phyloP scores from a whole-genome alignment of 352 stramenopile genomes.

The Phytophthora foliorum region DNA sequence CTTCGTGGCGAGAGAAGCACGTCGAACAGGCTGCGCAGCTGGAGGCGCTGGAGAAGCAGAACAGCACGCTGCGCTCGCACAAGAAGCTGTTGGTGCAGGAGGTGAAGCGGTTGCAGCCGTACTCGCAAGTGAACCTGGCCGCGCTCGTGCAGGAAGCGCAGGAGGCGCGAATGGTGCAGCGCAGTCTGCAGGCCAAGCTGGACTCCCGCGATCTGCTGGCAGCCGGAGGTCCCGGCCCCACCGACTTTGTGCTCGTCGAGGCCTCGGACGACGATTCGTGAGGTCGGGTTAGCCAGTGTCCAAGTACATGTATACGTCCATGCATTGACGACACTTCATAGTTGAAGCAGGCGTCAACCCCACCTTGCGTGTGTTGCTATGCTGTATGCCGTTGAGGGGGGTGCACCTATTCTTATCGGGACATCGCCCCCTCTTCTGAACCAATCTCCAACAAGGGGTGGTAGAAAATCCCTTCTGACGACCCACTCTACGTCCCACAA shows the following conservation, averaged over 20 bases:
- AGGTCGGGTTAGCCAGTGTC: not conserved
- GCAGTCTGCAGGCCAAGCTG: slow-evolving; percentile 64
- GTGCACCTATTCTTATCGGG: not conserved
- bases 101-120: slow-evolving; percentile 76
- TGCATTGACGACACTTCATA: slow-evolving; percentile 13
- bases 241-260: slow-evolving; percentile 47
- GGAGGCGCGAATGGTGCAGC: slow-evolving; percentile 80
- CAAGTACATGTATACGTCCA: slow-evolving; percentile 2
- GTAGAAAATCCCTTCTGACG: too few species aligned
- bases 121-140: slow-evolving; percentile 70
- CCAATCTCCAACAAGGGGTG: too few species aligned
- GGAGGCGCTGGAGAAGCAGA: slow-evolving; percentile 39
- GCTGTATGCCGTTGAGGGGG: too few species aligned
- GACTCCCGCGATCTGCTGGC: slow-evolving; percentile 29
- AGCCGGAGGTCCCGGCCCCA: not conserved
- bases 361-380: not conserved
- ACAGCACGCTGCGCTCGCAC: slow-evolving; percentile 54
- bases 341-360: slow-evolving; percentile 23
- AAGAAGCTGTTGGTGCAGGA: slow-evolving; percentile 74
- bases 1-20: slow-evolving; percentile 43
- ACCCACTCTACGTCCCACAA: too few species aligned
- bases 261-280: slow-evolving; percentile 22
- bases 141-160: slow-evolving; percentile 74
- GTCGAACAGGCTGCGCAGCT: slow-evolving; percentile 28
- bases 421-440: not conserved